Conservation (phyloP, 129 eudicot genomes). For the Scalesia atractyloides region DNA sequence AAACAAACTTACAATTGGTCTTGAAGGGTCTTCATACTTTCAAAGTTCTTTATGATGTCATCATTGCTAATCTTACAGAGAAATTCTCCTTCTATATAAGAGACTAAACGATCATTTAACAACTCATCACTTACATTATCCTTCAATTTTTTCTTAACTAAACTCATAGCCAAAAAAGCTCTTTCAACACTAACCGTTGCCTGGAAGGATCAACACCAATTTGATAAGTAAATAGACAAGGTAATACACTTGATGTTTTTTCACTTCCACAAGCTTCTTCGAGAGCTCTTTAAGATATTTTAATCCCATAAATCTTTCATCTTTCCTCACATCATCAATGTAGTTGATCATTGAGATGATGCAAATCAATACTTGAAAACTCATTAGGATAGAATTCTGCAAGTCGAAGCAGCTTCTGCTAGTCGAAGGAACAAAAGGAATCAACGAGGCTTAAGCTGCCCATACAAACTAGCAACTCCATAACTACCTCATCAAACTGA, state of each 20-base stretch:
- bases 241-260: conserved; percentile 15
- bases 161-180: conserved; percentile 9
- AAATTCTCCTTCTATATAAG: conserved; percentile 9
- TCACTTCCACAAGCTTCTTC: conserved; percentile 17
- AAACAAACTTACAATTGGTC: conserved; percentile 1
- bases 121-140: not conserved
- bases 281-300: conserved; percentile 18
- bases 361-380: conserved; percentile 12
- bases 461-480: not conserved
- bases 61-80: conserved; percentile 1
- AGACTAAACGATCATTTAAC: conserved; percentile 21
- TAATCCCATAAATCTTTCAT: too few relatives aligned
- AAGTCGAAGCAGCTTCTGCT: conserved; percentile 22
- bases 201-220: conserved; percentile 17
- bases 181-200: conserved; percentile 15
- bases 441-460: not conserved
- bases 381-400: conserved; percentile 9
- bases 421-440: not conserved
- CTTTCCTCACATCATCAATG: conserved; percentile 10
- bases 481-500: conserved; percentile 11
- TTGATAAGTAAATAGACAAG: conserved; percentile 19
- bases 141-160: not conserved
- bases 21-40: not conserved
- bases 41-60: conserved; percentile 6
- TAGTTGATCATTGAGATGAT: not conserved